phyloP scores from a whole-genome alignment of 306 rosid genomes.

The Chamaecrista fasciculata region DNA sequence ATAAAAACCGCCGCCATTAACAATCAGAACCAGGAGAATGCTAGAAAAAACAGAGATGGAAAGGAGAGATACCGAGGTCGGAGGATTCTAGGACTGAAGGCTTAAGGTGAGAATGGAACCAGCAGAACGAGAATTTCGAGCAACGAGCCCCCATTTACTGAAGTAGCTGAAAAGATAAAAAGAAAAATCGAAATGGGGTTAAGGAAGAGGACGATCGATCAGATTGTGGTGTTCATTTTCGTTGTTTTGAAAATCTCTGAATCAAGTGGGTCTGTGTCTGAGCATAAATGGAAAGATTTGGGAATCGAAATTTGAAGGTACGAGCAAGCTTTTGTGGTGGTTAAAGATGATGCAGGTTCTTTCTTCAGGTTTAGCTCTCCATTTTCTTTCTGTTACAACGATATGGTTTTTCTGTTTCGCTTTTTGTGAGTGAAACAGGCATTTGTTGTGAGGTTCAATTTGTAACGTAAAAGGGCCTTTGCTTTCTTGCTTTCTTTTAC shows the following conservation, averaged over 20 bases:
- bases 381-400: background rate
- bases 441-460: constrained; percentile 31
- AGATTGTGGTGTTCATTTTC: background rate
- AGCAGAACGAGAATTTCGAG: constrained; percentile 72
- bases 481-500: background rate
- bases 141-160: constrained; percentile 66
- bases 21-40: background rate
- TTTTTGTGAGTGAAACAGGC: background rate
- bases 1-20: background rate
- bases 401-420: background rate
- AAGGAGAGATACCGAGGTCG: constrained; percentile 44
- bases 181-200: background rate
- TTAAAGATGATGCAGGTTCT: background rate
- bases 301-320: constrained; percentile 4
- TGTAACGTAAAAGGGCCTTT: constrained; percentile 30
- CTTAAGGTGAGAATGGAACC: constrained; percentile 65
- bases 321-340: background rate
- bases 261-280: background rate
- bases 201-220: constrained; percentile 4
- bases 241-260: constrained; percentile 4
- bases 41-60: background rate
- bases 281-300: background rate
- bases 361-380: background rate
- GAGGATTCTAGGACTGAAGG: constrained; percentile 62
- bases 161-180: background rate